Percentiles rank a stretch among this genome's conserved stretches.
Conservation (phyloP, 148 eudicot genomes). For the Rhododendron griersonianum region DNA sequence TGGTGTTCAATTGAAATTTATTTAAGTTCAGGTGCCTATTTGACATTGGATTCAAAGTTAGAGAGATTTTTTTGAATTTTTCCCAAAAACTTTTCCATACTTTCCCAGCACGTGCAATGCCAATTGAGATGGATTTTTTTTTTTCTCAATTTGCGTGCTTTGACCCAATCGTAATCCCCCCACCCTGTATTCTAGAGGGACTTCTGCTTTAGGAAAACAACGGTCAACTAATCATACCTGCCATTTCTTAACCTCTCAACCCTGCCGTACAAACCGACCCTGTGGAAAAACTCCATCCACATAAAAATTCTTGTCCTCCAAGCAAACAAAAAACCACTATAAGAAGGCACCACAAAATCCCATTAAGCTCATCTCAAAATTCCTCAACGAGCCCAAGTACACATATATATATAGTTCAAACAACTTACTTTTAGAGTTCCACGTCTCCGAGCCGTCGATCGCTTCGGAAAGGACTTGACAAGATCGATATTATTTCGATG, state of each 20-base stretch:
- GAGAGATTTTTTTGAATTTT: no score
- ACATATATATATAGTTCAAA: no score
- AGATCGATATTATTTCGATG: background rate
- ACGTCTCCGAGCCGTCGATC: background rate
- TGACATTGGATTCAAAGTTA: no score
- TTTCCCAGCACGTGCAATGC: no score
- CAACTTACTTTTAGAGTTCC: background rate
- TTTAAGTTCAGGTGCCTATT: no score
- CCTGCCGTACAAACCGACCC: background rate
- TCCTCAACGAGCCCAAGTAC: background rate
- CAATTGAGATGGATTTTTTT: no score
- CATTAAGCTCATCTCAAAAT: background rate
- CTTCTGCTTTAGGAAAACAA: background rate
- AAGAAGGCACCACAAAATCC: background rate
- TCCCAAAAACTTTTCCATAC: no score
- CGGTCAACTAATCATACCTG: slow-evolving; percentile 1
- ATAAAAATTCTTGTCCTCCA: background rate
- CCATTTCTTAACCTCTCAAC: background rate
- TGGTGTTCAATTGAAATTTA: no score
- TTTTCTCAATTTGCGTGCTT: background rate
- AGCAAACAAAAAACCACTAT: background rate
- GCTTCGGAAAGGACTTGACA: background rate
- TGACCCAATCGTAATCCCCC: background rate
- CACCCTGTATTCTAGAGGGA: background rate
- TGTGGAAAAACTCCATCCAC: background rate